These are phyloP conservation scores for Ogataea henricii DNA, from an alignment of 805 yeast species.

Conservation along the genomic window DNA sequence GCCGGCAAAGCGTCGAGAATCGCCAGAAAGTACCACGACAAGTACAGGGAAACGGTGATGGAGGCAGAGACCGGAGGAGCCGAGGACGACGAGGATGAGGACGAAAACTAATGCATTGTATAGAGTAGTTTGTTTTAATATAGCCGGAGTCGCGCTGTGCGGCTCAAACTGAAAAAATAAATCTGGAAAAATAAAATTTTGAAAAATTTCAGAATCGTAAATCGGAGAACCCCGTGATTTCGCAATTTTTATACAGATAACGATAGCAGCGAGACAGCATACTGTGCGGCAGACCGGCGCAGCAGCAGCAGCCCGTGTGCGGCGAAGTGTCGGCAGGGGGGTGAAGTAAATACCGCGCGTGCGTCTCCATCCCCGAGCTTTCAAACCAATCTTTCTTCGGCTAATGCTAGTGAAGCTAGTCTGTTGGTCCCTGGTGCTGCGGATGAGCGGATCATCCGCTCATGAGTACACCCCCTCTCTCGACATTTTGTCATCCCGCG, in stretches of 20 bases:
- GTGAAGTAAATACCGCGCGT: no score
- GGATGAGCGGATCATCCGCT: slow-evolving; percentile 1
- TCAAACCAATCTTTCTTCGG: no score
- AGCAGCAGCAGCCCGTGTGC: neutral
- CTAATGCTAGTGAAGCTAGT: neutral
- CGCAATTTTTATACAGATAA: neutral
- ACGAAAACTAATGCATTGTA: slow-evolving; percentile 23
- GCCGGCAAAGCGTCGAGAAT: slow-evolving; percentile 69
- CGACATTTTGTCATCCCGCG: neutral
- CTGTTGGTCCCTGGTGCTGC: no score
- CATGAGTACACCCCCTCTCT: neutral
- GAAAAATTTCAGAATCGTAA: neutral
- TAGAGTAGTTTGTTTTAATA: slow-evolving; percentile 2
- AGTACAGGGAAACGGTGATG: slow-evolving; percentile 55
- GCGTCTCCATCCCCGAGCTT: no score
- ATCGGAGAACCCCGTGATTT: neutral
- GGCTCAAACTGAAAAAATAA: slow-evolving; percentile 1
- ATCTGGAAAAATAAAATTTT: neutral
- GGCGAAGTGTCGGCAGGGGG: no score
- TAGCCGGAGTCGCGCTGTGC: slow-evolving; percentile 2
- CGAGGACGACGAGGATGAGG: slow-evolving; percentile 58
- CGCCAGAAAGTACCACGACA: slow-evolving; percentile 65
- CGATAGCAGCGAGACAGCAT: neutral
- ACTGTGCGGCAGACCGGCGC: slow-evolving; percentile 5
- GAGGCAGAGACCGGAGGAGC: slow-evolving; percentile 66